phyloP scores from a whole-genome alignment of 345 rosid species.

The Hevea brasiliensis region DNA sequence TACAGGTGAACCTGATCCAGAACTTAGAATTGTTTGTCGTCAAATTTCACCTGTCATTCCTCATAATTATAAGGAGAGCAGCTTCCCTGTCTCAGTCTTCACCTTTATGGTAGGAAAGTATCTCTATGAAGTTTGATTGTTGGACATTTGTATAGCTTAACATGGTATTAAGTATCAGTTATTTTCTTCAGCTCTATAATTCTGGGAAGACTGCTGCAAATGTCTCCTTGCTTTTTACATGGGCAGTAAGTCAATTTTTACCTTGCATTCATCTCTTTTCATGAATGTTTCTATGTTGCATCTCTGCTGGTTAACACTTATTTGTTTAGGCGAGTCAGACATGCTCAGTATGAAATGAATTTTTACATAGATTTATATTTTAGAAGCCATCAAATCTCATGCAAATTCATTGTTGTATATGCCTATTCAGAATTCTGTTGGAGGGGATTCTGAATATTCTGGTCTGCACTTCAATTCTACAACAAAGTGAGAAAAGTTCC shows the following conservation, averaged over 20 bases:
- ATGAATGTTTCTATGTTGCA: background rate
- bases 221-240: constrained; percentile 85
- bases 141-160: background rate
- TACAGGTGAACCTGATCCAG: constrained; percentile 95
- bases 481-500: constrained; percentile 42
- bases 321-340: background rate
- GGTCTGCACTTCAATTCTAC: constrained; percentile 82
- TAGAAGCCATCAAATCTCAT: constrained; percentile 1
- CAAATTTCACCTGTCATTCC: constrained; percentile 94
- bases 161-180: constrained; percentile 29
- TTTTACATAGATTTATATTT: background rate
- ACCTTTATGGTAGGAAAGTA: constrained; percentile 66
- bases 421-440: constrained; percentile 74
- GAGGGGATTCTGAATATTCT: constrained; percentile 81
- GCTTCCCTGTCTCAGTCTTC: constrained; percentile 82
- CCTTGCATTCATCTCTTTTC: background rate
- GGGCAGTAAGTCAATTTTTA: constrained; percentile 64
- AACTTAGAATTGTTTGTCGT: constrained; percentile 76
- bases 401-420: constrained; percentile 6
- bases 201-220: constrained; percentile 66
- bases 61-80: constrained; percentile 89
- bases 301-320: background rate
- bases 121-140: background rate
- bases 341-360: background rate
- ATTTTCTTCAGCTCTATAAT: constrained; percentile 61